A percentile compares a stretch with the other conserved stretches of the same genome.
These are phyloP conservation scores for Aegilops umbellulata DNA, from an alignment of 176 grass and related monocot genomes.

Conservation along the genomic window DNA sequence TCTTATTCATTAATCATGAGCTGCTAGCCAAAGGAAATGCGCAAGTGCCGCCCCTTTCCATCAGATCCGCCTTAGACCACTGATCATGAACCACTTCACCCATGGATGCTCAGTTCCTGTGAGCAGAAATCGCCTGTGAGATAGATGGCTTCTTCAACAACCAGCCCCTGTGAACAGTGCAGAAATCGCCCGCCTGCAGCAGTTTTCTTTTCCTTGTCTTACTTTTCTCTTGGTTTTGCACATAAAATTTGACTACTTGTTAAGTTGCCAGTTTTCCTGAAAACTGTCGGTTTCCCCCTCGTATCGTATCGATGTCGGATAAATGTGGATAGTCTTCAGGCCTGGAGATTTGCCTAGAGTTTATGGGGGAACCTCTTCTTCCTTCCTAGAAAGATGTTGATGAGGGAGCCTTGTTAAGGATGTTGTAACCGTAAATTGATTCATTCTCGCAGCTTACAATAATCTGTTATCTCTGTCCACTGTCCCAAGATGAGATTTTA, in stretches of 20 bases:
- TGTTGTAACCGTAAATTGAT: slow-evolving; percentile 34
- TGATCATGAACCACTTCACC: slow-evolving; percentile 42
- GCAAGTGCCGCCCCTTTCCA: slow-evolving; percentile 54
- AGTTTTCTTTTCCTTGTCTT: background rate
- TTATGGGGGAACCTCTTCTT: slow-evolving; percentile 14
- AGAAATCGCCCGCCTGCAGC: slow-evolving; percentile 9
- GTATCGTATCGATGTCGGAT: slow-evolving; percentile 10
- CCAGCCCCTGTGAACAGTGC: slow-evolving; percentile 1
- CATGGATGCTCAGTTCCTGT: slow-evolving; percentile 8
- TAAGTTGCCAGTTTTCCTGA: slow-evolving; percentile 33
- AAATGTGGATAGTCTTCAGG: slow-evolving; percentile 43
- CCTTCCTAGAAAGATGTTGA: slow-evolving; percentile 15
- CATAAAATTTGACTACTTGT: slow-evolving; percentile 49
- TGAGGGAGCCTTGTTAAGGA: slow-evolving; percentile 27
- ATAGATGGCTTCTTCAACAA: background rate
- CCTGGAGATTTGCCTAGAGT: slow-evolving; percentile 41
- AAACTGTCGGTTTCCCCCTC: slow-evolving; percentile 17
- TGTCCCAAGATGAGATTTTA: background rate
- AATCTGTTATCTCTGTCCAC: slow-evolving; percentile 4
- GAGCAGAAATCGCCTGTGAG: background rate
- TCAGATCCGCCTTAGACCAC: slow-evolving; percentile 79
- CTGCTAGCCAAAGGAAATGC: slow-evolving; percentile 34
- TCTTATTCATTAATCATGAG: slow-evolving; percentile 89
- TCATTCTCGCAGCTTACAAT: slow-evolving; percentile 27
- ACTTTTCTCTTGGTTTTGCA: slow-evolving; percentile 19